Evolutionary conservation across 202 grass and related monocot genomes (phyloP).

Genomic region (Saccharum hybrid): DNA sequence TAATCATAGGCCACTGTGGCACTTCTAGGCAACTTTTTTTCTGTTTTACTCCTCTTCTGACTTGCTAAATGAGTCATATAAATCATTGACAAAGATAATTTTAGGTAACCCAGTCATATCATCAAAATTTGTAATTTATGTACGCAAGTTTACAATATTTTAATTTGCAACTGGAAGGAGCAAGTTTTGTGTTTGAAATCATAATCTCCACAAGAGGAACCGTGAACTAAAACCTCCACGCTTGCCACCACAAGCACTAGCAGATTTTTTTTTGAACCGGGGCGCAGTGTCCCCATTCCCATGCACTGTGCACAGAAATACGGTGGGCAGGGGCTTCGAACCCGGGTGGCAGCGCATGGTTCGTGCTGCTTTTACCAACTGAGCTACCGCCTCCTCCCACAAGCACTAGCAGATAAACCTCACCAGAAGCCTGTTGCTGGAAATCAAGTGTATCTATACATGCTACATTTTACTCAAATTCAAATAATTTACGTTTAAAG

Average conservation of each 20-base stretch:
- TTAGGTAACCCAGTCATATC: not conserved
- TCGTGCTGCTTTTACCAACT: too few species aligned
- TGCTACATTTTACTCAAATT: constrained; percentile 39
- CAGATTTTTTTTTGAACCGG: too few species aligned
- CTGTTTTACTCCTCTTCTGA: not conserved
- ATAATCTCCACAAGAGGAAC: not conserved
- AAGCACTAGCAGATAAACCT: not conserved
- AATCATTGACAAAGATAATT: not conserved
- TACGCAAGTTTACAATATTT: not conserved
- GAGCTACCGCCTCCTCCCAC: too few species aligned
- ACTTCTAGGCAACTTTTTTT: not conserved
- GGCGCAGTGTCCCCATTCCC: too few species aligned
- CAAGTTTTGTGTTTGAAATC: not conserved
- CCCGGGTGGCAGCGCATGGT: too few species aligned
- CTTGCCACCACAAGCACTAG: constrained; percentile 5
- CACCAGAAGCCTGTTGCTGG: not conserved
- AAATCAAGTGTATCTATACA: not conserved
- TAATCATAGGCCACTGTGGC: not conserved
- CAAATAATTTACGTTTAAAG: not conserved
- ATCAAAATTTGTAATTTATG: not conserved
- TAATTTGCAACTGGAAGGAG: not conserved
- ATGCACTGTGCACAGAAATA: too few species aligned
- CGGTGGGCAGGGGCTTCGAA: too few species aligned
- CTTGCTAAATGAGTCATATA: not conserved
- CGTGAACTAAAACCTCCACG: not conserved